phyloP scores from a whole-genome alignment of 106 monocot species.

The Dendrobium huoshanense region DNA sequence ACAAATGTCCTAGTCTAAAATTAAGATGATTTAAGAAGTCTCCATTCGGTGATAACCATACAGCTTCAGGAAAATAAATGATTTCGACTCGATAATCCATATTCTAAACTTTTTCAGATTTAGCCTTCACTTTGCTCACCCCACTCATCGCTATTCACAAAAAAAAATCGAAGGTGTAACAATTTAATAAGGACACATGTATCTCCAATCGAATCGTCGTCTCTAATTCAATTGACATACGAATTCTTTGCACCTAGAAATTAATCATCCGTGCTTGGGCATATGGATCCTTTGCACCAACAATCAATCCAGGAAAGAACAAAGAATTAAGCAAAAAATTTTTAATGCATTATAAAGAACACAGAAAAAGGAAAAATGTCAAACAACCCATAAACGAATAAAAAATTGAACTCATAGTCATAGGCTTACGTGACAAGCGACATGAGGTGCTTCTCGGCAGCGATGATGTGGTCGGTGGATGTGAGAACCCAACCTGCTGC shows the following conservation, averaged over 20 bases:
- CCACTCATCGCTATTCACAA: neutral
- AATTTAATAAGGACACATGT: neutral
- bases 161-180: neutral
- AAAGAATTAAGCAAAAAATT: neutral
- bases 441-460: constrained; percentile 76
- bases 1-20: neutral
- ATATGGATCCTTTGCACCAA: neutral
- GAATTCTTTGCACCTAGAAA: neutral
- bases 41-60: neutral
- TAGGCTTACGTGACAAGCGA: constrained; percentile 60
- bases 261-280: neutral
- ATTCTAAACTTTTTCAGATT: neutral
- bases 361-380: neutral
- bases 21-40: too few relatives aligned
- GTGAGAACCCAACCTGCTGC: constrained; percentile 62
- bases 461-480: constrained; percentile 83
- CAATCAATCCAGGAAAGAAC: neutral
- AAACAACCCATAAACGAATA: neutral
- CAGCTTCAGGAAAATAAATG: neutral
- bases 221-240: neutral
- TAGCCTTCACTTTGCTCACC: neutral
- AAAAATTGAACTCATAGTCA: neutral
- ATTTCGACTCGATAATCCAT: neutral
- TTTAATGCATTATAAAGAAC: neutral
- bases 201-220: neutral